Evolutionary conservation across 192 early-diverging fungal genomes (phyloP).

Genomic region (Linnemannia zychae): DNA sequence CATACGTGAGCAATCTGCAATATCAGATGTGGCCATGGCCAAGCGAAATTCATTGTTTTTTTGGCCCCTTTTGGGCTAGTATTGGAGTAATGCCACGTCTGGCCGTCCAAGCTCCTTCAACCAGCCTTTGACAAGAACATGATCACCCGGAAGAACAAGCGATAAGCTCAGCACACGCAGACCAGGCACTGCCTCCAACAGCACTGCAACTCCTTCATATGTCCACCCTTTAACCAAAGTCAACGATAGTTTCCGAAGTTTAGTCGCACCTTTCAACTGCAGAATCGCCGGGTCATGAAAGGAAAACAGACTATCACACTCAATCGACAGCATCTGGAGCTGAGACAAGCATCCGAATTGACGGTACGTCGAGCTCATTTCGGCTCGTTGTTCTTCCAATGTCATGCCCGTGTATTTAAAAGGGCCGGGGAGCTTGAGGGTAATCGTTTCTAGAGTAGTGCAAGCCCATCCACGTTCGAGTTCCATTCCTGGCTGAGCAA

Average conservation of each 20-base stretch:
- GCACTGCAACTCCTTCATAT: not conserved
- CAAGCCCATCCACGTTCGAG: not conserved
- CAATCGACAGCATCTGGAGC: not conserved
- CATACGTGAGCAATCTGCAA: no score
- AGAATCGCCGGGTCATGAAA: not conserved
- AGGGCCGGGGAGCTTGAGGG: not conserved
- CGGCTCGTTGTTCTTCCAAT: not conserved
- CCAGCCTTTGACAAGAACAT: not conserved
- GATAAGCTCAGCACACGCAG: not conserved
- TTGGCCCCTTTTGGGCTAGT: no score
- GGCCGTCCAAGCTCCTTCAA: not conserved
- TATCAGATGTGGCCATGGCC: no score
- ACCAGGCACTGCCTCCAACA: not conserved
- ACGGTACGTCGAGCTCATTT: not conserved
- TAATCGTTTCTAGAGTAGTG: not conserved
- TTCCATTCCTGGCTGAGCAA: not conserved
- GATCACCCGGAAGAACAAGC: not conserved
- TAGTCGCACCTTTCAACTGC: not conserved
- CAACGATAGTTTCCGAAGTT: not conserved
- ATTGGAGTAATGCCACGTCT: not conserved
- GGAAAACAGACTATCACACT: not conserved
- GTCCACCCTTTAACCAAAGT: not conserved
- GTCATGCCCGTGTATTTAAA: not conserved
- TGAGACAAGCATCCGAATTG: not conserved
- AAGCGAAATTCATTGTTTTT: no score